Base-by-base conservation (phyloP, 495 filamentous ascomycete genomes). In the Penicillium ucsense region DNA sequence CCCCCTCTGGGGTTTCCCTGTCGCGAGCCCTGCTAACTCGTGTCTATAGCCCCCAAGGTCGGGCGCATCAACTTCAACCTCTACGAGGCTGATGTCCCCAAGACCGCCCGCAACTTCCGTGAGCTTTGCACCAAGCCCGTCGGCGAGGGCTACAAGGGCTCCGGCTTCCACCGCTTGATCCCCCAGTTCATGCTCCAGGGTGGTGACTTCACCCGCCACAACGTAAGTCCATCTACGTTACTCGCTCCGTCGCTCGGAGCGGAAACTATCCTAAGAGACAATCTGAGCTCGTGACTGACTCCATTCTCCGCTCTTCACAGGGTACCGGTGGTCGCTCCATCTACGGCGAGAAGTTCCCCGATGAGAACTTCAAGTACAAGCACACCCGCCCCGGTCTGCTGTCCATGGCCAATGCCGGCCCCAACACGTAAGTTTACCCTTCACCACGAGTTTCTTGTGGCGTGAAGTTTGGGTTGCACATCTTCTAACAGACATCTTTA, bases 151-250 rank as follows among this genome's bases (percentile, higher is more conserved):
- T 99, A 88, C 83, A 89, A 92, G 71, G 88, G 84, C 60, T 91
- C 85, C 46, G 63, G 50, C 49, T 99, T 99, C 82, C 92, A 99
- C 76, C 86, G 92, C 49, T 81, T 99, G 56, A 99, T 99, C 74
- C 94, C 94, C 67, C 68, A 84, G 51, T 99, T 99, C 77, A 99
- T 99, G 92, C 86, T 96, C 66, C 92, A 99, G 72, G 92, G 92
- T 59, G 92, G 92, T 70, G 92, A 99, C 72, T 99, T 97, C 76
- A 99, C 92, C 50, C 83, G 80, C 50, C 82, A 82, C 64, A 91
- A 99, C 65, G 88, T 90, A 65, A 71, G 84, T 72, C 31, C 30
- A 6, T 31, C 10, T 43, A 20, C 20, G 10, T 35, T 32, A 1
- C 27, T 0, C 34, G 4, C 20, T 12, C 12, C 33, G 32, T n/a